Evolutionary conservation across 2,329 filamentous ascomycete species (phyloP).

Genomic region (Pseudogymnoascus sp.): DNA sequence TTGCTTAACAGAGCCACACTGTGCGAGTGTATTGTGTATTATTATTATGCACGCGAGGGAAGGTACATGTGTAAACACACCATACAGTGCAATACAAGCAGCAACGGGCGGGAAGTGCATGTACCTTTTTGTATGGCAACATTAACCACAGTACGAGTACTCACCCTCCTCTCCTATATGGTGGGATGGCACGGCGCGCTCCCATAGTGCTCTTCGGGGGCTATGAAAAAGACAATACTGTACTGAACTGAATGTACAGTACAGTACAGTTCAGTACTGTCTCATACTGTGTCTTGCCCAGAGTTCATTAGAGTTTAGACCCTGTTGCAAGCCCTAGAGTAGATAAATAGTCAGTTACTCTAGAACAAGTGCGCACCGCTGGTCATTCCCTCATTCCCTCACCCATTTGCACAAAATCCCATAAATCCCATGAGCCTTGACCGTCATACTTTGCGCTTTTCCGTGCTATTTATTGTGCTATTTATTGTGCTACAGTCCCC

Average conservation of each 20-base stretch:
- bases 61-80: neutral
- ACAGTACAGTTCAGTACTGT: neutral
- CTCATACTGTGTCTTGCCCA: neutral
- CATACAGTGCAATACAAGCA: neutral
- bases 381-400: neutral
- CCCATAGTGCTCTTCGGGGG: neutral
- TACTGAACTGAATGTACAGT: neutral
- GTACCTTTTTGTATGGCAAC: neutral
- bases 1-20: neutral
- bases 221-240: neutral
- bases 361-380: neutral
- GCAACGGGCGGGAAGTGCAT: neutral
- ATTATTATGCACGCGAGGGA: slow-evolving; percentile 2
- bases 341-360: neutral
- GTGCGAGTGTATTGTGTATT: neutral
- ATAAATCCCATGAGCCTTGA: slow-evolving; percentile 3
- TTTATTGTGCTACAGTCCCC: neutral
- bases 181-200: slow-evolving; percentile 7
- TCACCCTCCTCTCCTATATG: neutral
- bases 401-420: neutral
- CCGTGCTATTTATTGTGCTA: neutral
- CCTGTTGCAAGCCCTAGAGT: slow-evolving; percentile 2
- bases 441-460: neutral
- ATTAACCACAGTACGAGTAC: too few relatives aligned
- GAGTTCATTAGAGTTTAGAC: slow-evolving; percentile 2